Evolutionary conservation across 805 yeast genomes (phyloP).

Genomic region (Lipomyces starkeyi): DNA sequence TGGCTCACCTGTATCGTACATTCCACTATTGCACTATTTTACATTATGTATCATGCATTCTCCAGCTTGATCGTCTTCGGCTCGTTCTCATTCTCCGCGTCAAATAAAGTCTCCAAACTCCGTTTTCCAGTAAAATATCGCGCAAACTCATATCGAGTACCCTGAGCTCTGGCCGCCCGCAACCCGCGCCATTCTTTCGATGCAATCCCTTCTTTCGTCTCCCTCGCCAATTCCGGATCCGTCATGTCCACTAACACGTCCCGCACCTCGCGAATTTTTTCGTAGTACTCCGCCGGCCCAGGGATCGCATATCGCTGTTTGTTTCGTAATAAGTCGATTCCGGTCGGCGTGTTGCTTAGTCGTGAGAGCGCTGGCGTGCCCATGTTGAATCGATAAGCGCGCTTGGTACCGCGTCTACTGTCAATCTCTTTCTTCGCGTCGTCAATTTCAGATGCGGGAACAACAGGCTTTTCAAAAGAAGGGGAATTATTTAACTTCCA

Average conservation of each 20-base stretch:
- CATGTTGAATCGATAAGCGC: constrained; percentile 43
- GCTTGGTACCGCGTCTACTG: constrained; percentile 34
- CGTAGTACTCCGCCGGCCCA: constrained; percentile 37
- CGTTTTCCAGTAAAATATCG: background rate
- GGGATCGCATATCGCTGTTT: constrained; percentile 39
- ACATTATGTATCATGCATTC: background rate
- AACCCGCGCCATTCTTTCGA: constrained; percentile 53
- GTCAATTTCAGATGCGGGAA: constrained; percentile 7
- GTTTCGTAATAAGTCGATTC: constrained; percentile 46
- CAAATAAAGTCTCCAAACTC: background rate
- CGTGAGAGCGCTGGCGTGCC: constrained; percentile 45
- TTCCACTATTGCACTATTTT: background rate
- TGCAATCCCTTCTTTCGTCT: constrained; percentile 30
- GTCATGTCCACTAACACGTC: constrained; percentile 19
- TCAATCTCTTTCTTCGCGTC: constrained; percentile 15
- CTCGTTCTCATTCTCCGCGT: background rate
- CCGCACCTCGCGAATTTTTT: constrained; percentile 21
- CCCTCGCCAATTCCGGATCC: constrained; percentile 41
- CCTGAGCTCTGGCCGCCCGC: constrained; percentile 49
- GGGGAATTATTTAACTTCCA: constrained; percentile 47
- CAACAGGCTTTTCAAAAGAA: constrained; percentile 37
- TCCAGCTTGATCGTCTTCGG: background rate
- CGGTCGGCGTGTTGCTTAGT: constrained; percentile 52
- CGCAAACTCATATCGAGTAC: constrained; percentile 48
- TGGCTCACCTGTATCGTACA: background rate